A percentile compares a stretch with the other conserved stretches of the same genome.
These are phyloP conservation scores for Fusarium humuli DNA, from an alignment of 2,329 filamentous ascomycete genomes.

Conservation along the genomic window DNA sequence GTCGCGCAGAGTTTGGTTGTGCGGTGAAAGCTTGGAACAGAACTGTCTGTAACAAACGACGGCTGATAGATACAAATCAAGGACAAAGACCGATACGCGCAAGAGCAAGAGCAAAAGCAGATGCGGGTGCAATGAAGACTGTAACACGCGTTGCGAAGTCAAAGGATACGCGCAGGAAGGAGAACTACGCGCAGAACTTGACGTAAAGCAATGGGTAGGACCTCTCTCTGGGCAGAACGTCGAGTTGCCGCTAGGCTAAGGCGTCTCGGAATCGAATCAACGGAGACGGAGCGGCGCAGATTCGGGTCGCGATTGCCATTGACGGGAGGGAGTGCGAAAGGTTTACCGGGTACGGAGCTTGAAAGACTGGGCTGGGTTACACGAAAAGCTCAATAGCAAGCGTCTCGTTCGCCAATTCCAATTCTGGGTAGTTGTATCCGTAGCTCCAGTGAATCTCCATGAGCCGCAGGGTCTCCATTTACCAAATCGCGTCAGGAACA, in stretches of 20 bases:
- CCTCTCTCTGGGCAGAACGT: constrained; percentile 18
- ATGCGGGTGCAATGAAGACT: background rate
- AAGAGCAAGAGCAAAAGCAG: constrained; percentile 18
- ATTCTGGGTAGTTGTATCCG: background rate
- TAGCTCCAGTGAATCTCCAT: constrained; percentile 9
- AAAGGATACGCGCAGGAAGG: constrained; percentile 37
- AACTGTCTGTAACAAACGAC: constrained; percentile 21
- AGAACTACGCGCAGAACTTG: constrained; percentile 37
- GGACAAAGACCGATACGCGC: constrained; percentile 34
- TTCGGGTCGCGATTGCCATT: constrained; percentile 31
- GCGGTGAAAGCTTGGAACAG: constrained; percentile 20
- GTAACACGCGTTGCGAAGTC: constrained; percentile 36
- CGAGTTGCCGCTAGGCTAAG: constrained; percentile 28
- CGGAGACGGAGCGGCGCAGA: constrained; percentile 44
- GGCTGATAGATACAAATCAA: constrained; percentile 34
- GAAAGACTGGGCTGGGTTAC: constrained; percentile 41
- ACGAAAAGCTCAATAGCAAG: constrained; percentile 38
- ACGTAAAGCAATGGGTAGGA: constrained; percentile 21
- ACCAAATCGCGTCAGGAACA: constrained; percentile 46
- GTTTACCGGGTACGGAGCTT: constrained; percentile 40
- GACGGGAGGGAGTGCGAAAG: constrained; percentile 33
- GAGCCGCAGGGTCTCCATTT: constrained; percentile 32
- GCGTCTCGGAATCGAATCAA: constrained; percentile 38
- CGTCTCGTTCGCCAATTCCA: constrained; percentile 47
- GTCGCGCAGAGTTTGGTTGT: constrained; percentile 35